Conservation (phyloP, 441 rosid genomes). For the Bruguiera hainesii region DNA sequence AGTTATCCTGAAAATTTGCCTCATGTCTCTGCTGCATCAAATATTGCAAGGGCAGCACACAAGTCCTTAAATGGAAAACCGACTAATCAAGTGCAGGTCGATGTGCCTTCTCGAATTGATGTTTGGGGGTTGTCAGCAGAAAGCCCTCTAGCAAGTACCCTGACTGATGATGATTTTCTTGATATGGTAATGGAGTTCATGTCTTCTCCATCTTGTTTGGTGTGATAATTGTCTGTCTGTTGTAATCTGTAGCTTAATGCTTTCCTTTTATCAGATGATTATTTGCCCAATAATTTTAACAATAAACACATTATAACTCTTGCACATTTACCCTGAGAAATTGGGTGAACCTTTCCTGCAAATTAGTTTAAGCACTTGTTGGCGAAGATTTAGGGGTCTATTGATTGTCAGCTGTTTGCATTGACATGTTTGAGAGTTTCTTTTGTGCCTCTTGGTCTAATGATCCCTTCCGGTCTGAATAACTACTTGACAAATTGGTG, state of each 20-base stretch:
- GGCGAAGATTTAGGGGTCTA: too few species aligned
- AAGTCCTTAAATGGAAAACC: slow-evolving; percentile 25
- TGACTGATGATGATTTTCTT: slow-evolving; percentile 91
- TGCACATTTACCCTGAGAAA: neutral
- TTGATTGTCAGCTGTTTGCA: too few species aligned
- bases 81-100: slow-evolving; percentile 34
- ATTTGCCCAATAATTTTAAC: slow-evolving; percentile 4
- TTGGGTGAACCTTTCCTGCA: too few species aligned
- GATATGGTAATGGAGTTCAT: slow-evolving; percentile 68
- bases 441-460: too few species aligned
- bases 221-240: slow-evolving; percentile 16
- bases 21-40: slow-evolving; percentile 38
- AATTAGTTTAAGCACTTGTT: too few species aligned
- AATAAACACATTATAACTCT: neutral
- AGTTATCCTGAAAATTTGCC: slow-evolving; percentile 32
- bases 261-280: slow-evolving; percentile 5
- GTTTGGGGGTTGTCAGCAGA: slow-evolving; percentile 73
- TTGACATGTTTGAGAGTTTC: too few species aligned
- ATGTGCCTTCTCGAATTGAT: slow-evolving; percentile 50
- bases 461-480: too few species aligned
- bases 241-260: slow-evolving; percentile 2
- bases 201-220: slow-evolving; percentile 18
- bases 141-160: slow-evolving; percentile 73
- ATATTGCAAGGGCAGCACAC: slow-evolving; percentile 32
- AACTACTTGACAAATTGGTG: too few species aligned